These are phyloP conservation scores for Cladosporium cucumerinum DNA, from an alignment of 2,329 filamentous ascomycete species.

Conservation along the genomic window DNA sequence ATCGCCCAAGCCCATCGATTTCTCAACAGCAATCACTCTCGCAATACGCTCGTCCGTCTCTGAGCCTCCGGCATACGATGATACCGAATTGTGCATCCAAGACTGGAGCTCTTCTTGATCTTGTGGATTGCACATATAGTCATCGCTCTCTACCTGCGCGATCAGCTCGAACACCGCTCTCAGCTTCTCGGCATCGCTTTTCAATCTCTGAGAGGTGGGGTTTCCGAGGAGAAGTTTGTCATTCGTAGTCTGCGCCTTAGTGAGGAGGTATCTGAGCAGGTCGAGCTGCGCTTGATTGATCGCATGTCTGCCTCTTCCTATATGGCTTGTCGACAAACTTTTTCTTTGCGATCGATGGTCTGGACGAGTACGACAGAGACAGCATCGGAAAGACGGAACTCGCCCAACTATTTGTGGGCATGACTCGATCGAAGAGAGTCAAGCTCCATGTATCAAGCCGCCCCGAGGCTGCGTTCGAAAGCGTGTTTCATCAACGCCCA, in stretches of 20 bases:
- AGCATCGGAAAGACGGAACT: neutral
- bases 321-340: neutral
- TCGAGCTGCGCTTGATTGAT: neutral
- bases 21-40: neutral
- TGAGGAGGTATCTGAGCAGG: neutral
- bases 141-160: neutral
- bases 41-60: neutral
- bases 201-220: neutral
- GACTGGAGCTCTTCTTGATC: neutral
- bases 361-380: neutral
- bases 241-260: neutral
- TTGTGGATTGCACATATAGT: neutral
- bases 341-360: neutral
- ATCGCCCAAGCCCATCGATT: neutral
- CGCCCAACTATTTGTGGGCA: neutral
- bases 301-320: neutral
- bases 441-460: neutral
- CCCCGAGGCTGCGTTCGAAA: neutral
- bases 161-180: neutral
- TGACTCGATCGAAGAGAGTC: neutral
- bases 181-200: neutral
- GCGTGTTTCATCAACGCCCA: neutral
- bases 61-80: neutral
- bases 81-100: neutral
- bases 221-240: neutral